Conservation (phyloP, 768 basidiomycete species). For the Holtermannia corniformis region DNA sequence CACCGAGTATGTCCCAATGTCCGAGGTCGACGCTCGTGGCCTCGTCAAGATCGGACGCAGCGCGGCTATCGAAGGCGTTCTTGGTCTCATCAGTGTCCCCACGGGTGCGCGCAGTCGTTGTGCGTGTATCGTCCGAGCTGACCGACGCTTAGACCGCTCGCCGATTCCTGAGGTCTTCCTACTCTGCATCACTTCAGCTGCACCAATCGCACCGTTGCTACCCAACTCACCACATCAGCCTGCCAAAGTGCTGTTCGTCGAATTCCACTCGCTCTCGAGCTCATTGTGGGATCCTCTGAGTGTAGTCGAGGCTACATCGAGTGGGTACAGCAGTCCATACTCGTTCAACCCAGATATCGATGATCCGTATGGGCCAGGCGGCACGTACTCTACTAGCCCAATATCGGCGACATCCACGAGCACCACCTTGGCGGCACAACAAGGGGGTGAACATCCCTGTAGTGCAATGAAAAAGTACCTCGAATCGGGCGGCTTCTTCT, state of each 20-base stretch:
- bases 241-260: constrained; percentile 65
- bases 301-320: constrained; percentile 4
- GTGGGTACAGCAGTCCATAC: background rate
- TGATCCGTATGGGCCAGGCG: constrained; percentile 12
- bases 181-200: constrained; percentile 65
- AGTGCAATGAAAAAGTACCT: constrained; percentile 79
- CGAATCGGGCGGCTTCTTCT: constrained; percentile 88
- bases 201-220: constrained; percentile 50
- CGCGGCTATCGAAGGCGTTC: constrained; percentile 62
- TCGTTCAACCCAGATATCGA: constrained; percentile 5
- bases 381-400: background rate
- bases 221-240: constrained; percentile 60
- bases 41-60: constrained; percentile 61
- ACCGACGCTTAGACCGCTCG: constrained; percentile 22
- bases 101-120: constrained; percentile 31
- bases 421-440: no score
- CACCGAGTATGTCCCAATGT: constrained; percentile 71
- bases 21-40: constrained; percentile 58
- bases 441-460: constrained; percentile 71
- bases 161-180: constrained; percentile 55
- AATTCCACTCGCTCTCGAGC: constrained; percentile 77
- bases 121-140: constrained; percentile 1
- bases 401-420: no score
- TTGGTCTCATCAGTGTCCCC: constrained; percentile 50
- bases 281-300: constrained; percentile 67